phyloP scores from a whole-genome alignment of 164 flowering plant genomes.

The Nymphaea thermarum region DNA sequence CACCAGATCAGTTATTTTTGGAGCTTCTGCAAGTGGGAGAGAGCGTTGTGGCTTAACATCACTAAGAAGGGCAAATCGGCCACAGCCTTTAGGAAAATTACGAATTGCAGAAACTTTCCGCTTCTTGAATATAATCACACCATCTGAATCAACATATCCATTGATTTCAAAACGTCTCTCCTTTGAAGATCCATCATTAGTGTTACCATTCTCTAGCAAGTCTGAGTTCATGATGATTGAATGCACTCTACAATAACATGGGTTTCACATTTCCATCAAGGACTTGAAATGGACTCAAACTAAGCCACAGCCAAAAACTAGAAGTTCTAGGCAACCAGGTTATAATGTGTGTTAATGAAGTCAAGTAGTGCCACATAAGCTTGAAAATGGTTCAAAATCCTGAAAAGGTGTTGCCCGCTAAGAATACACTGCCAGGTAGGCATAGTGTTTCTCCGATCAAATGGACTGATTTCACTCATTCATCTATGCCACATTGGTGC shows the following conservation, averaged over 20 bases:
- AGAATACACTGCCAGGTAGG: too few species aligned
- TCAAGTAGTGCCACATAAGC: too few species aligned
- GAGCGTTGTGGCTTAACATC: neutral
- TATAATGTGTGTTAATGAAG: too few species aligned
- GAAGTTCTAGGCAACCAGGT: too few species aligned
- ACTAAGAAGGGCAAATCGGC: neutral
- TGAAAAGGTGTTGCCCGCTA: too few species aligned
- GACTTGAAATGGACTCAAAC: too few species aligned
- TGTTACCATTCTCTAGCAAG: neutral
- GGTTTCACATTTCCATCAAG: neutral
- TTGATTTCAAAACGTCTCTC: neutral
- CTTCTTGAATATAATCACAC: neutral
- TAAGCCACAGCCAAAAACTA: too few species aligned
- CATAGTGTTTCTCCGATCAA: too few species aligned
- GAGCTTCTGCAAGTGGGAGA: neutral
- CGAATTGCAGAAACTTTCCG: neutral
- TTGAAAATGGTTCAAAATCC: too few species aligned
- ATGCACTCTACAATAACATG: neutral
- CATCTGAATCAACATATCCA: neutral
- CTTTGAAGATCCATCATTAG: neutral
- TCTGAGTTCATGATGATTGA: neutral
- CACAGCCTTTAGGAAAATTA: constrained; percentile 1
- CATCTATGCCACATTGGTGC: too few species aligned
- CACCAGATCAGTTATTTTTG: neutral
- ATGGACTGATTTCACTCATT: too few species aligned